Base-by-base conservation (phyloP, 1,139 yeast genomes). In the Scheffersomyces cryptocercus region DNA sequence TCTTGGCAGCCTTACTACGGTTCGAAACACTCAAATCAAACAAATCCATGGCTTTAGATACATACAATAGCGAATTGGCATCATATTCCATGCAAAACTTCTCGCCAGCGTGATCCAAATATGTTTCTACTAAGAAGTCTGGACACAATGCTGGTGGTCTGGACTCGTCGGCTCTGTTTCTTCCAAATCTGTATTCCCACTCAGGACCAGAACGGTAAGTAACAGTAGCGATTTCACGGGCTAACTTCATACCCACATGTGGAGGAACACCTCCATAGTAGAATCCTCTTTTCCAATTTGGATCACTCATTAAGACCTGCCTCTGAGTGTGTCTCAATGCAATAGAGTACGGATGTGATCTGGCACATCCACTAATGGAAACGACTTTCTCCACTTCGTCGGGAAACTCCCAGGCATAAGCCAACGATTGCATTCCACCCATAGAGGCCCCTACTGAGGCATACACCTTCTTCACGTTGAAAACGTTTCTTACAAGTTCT, bases 401-500 rank as follows among this genome's bases (percentile, higher is more conserved):
- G 1, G 96, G 89, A 58, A 85, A 90, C 58, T 87, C 95, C 63
- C 83, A 79, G 0, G 89, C 96, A 62, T 83, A 88, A 0, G 97
- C 96, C 45, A 90, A 73, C 9, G 93, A 84, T 67, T 90, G 97
- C 97, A 90, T 89, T 14, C 97, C 98, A 28, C 98, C 98, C 96
- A 90, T 88, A 0, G 96, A 88, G 1, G 96, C 86, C 5, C 98
- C 98, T 3, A 91, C 82, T 1, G 90, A 80, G 1, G 96, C 96
- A 61, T 82, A 81, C 26, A 90, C 67, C 59, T 80, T 84, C 2
- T 58, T 44, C 26, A 86, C 86, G 0, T 83, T 82, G 49, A 89
- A 80, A 32, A 78, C 81, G 37, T 82, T 77, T 28, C 65, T 67
- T 14, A 90, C 70, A 36, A 90, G 68, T 42, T 86, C 74, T 50